These are phyloP conservation scores for Pseudognaphalium luteoalbum DNA, from an alignment of 129 eudicot species.

Conservation along the genomic window DNA sequence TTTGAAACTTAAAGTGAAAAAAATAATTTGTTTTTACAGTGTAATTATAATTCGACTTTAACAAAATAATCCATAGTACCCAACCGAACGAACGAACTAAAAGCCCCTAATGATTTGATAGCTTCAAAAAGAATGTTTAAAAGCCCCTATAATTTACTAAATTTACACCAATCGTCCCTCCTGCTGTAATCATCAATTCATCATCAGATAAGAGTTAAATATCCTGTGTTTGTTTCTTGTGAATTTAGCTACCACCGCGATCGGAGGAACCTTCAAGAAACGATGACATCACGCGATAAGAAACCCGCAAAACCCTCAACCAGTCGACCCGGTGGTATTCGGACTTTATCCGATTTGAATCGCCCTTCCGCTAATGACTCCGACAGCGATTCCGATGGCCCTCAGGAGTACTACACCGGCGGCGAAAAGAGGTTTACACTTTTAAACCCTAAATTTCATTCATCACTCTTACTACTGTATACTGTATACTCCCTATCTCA, in stretches of 20 bases:
- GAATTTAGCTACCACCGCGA: slow-evolving; percentile 23
- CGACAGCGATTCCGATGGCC: slow-evolving; percentile 88
- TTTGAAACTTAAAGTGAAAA: no score
- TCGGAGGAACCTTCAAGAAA: background rate
- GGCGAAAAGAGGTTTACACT: slow-evolving; percentile 79
- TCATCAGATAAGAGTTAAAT: no score
- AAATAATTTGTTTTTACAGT: no score
- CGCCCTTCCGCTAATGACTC: slow-evolving; percentile 82
- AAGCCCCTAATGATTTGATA: no score
- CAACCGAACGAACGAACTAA: no score
- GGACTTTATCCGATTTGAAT: slow-evolving; percentile 92
- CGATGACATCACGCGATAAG: slow-evolving; percentile 64
- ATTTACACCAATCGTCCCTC: no score
- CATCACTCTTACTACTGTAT: background rate
- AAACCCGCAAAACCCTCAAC: slow-evolving; percentile 71
- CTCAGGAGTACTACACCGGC: slow-evolving; percentile 96
- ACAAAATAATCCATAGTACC: no score
- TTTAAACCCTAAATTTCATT: background rate
- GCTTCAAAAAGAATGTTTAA: no score
- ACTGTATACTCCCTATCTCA: background rate
- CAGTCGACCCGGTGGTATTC: slow-evolving; percentile 81
- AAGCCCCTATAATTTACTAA: no score
- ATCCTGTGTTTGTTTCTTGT: slow-evolving; percentile 24
- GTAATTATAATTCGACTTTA: no score
- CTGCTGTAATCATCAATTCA: no score